phyloP scores from a whole-genome alignment of 2,329 filamentous ascomycete species.

The Drechslerella coelobrocha region DNA sequence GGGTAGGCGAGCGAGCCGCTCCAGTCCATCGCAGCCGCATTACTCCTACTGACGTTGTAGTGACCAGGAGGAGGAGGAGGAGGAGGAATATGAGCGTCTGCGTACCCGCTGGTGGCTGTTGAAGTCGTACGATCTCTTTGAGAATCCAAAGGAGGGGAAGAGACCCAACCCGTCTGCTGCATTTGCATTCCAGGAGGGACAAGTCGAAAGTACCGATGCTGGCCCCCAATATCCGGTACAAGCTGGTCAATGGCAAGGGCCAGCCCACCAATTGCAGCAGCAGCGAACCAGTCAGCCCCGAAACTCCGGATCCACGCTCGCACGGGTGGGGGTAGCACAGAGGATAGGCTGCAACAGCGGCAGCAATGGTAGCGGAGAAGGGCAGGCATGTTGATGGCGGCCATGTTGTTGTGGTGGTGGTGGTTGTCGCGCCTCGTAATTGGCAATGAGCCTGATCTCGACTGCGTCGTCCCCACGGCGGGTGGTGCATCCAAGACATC shows the following conservation, averaged over 20 bases:
- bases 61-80: background rate
- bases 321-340: conserved; percentile 25
- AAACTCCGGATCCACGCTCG: conserved; percentile 14
- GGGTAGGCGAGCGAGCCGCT: conserved; percentile 17
- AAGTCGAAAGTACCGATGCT: conserved; percentile 30
- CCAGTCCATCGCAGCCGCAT: too few species aligned
- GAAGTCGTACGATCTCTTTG: too few species aligned
- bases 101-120: too few species aligned
- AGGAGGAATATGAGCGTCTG: background rate
- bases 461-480: conserved; percentile 23
- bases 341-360: too few species aligned
- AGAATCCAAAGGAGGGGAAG: too few species aligned
- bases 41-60: too few species aligned
- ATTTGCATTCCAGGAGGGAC: too few species aligned
- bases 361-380: background rate
- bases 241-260: conserved; percentile 13
- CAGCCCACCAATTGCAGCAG: conserved; percentile 9
- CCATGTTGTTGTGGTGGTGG: conserved; percentile 20
- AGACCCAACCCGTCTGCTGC: too few species aligned
- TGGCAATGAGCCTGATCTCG: conserved; percentile 42
- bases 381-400: conserved; percentile 5
- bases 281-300: conserved; percentile 26
- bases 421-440: conserved; percentile 36
- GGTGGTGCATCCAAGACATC: conserved; percentile 12
- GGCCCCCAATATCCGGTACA: conserved; percentile 26